Base-by-base conservation (phyloP, 2,329 filamentous ascomycete genomes). In the Aspergillus pseudoterreus region DNA sequence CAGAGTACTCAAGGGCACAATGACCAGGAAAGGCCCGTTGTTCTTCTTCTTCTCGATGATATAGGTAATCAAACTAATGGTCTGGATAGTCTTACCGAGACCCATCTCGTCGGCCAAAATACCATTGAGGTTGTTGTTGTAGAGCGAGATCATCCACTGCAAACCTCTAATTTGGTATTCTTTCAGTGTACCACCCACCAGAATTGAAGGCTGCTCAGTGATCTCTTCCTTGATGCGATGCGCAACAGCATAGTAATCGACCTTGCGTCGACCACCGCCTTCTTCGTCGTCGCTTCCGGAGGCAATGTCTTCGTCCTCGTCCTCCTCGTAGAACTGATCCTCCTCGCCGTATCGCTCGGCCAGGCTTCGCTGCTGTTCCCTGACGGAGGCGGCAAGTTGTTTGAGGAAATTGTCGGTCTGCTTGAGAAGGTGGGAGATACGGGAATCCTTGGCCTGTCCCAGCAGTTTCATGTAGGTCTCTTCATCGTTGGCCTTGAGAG, bases 71-170 rank as follows among this genome's bases (percentile, higher is more conserved):
- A 99, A 78, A 78, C 90, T 95, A 74, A 99, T 99, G 42, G 94
- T 97, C 74, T 99, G 94, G 63, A 99, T 99, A 0, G 94, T 99
- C 78, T 99, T 99, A 72, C 94, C 94, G 59, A 99, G 89, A 86
- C 94, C 94, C 94, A 99, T 99, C 75, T 99, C 94, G 66, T 99
- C 94, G 53, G 94, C 94, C 63, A 99, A 79, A 60, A 99, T 97
- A 82, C 94, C 94, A 71, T 99, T 99, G 59, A 99, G 83, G 74
- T 96, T 99, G 79, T 99, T 99, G 85, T 99, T 99, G 82, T 97
- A 99, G 12, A 99, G 81, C 12, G 94, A 99, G 55, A 99, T 86
- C 94, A 99, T 99, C 94, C 94, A 99, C 72, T 99, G 92, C 44
- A 99, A 78, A 81, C 94, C 94, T 84, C 96, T 97, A 74, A 99